These are phyloP conservation scores for Solanum pimpinellifolium DNA, from an alignment of 257 asterid species.

Conservation along the genomic window DNA sequence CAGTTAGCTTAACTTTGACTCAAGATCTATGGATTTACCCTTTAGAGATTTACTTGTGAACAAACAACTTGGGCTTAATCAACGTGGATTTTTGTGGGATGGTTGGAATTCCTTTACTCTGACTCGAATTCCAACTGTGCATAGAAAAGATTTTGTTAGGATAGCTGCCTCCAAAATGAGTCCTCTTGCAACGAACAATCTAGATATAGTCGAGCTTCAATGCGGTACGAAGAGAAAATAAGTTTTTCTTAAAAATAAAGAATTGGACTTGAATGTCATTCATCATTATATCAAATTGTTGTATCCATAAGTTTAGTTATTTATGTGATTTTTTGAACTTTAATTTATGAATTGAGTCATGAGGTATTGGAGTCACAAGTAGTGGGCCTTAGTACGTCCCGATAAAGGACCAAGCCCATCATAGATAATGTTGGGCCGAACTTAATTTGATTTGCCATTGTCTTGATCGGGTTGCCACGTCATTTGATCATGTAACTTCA, in stretches of 20 bases:
- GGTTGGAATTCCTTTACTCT: background rate
- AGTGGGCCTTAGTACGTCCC: background rate
- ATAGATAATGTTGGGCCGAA: background rate
- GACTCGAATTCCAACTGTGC: rapidly evolving
- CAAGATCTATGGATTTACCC: background rate
- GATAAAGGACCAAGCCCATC: background rate
- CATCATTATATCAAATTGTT: background rate
- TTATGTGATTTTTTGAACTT: background rate
- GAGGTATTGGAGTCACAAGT: background rate
- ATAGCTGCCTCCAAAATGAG: background rate
- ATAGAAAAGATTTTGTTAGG: too few species aligned
- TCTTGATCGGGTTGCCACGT: background rate
- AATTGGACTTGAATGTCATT: background rate
- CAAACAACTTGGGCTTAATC: background rate
- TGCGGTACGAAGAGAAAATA: too few species aligned
- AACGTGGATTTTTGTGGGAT: background rate
- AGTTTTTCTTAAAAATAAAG: too few species aligned
- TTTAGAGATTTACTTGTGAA: background rate
- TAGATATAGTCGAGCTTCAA: background rate
- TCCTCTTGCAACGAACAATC: too few species aligned
- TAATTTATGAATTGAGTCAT: background rate
- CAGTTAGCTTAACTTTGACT: background rate
- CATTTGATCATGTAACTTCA: background rate
- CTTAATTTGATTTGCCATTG: background rate
- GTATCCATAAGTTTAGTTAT: background rate